Base-by-base conservation (phyloP, 2,329 filamentous ascomycete species). In the Truncatella angustata region DNA sequence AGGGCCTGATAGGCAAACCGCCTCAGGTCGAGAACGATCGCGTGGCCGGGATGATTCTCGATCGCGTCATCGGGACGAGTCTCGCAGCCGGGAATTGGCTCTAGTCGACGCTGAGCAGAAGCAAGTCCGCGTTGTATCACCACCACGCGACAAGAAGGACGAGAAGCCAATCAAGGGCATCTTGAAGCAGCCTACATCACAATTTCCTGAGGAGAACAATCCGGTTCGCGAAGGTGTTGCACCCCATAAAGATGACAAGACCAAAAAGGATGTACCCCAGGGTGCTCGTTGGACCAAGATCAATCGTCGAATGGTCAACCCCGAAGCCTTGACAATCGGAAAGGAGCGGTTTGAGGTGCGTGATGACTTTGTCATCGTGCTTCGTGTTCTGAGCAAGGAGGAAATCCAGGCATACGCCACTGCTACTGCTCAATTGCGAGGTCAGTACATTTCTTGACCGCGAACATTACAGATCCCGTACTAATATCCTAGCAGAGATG, bases 251-350 rank as follows among this genome's bases (percentile, higher is more conserved):
- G 91, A 96, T 65, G 86, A 90, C 45, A 85, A 87, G 68, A 85
- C 77, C 42, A 84, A 81, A 62, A 84, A 86, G 56, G 87, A 90
- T 35, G 89, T 91, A 28, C 88, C 88, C 0, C 72, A 85, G 0
- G 89, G 88, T 52, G 92, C 92, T 30, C 83, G 91, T 50, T 97
- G 92, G 92, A 97, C 92, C 43, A 96, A 94, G 73, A 92, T 97
- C 65, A 90, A 88, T 66, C 85, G 92, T 52, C 85, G 87, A 59
- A 80, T 96, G 51, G 92, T 97, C 62, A 97, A 95, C 60, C 91
- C 92, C 0, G 88, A 93, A 60, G 91, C 92, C 0, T 73, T 97
- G 43, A 88, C 90, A 53, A 81, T 89, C 55, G 88, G 89, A n/a
- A 89, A 94, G 62, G 92, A 97, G 73, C 81, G 93, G 26, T 97